These are phyloP conservation scores for Avicennia marina DNA, from an alignment of 257 asterid species.

Conservation along the genomic window DNA sequence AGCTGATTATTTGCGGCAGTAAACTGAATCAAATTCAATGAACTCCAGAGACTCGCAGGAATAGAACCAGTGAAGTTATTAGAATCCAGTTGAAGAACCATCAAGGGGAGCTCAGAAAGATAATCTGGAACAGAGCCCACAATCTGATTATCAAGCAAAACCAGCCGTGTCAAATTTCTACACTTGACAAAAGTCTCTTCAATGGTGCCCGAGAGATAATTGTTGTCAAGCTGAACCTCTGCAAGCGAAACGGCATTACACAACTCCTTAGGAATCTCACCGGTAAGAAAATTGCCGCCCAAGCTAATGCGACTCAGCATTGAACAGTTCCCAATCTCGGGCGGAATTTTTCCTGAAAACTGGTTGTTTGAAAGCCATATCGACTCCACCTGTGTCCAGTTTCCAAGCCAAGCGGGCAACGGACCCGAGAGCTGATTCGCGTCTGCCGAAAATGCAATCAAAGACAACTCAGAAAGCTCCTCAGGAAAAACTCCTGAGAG, in stretches of 20 bases:
- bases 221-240: constrained; percentile 53
- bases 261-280: constrained; percentile 63
- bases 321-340: constrained; percentile 78
- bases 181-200: constrained; percentile 52
- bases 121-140: constrained; percentile 64
- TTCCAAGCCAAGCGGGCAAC: constrained; percentile 73
- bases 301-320: constrained; percentile 53
- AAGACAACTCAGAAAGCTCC: constrained; percentile 47
- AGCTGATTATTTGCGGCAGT: constrained; percentile 61
- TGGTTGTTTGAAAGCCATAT: constrained; percentile 55
- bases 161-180: constrained; percentile 55
- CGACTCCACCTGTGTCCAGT: constrained; percentile 50
- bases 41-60: constrained; percentile 58
- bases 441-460: constrained; percentile 54
- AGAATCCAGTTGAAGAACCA: constrained; percentile 72
- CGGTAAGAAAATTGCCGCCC: constrained; percentile 52
- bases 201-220: constrained; percentile 53
- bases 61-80: constrained; percentile 70
- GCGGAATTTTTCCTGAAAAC: constrained; percentile 61
- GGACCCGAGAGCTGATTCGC: constrained; percentile 77
- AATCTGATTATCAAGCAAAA: constrained; percentile 46
- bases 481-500: constrained; percentile 59
- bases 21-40: constrained; percentile 48
- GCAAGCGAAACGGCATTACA: constrained; percentile 57
- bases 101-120: constrained; percentile 54